Percentiles rank a stretch among this genome's conserved stretches.
Conservation (phyloP, 192 early-diverging fungal genomes). For the Dissophora ornata region DNA sequence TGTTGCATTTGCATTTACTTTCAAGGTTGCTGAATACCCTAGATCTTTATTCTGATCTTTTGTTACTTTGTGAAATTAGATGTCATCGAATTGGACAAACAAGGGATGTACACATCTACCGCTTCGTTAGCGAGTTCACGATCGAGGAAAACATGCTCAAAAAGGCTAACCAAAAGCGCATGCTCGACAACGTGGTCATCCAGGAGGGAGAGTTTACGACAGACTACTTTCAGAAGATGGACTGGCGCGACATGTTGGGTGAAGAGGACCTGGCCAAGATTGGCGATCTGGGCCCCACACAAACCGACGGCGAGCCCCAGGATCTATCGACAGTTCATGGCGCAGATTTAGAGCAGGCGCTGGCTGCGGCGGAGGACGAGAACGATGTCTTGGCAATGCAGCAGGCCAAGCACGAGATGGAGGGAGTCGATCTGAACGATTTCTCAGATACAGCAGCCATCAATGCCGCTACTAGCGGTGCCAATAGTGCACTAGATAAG, state of each 20-base stretch:
- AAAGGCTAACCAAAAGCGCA: conserved; percentile 82
- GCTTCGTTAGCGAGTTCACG: conserved; percentile 77
- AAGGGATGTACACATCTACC: conserved; percentile 81
- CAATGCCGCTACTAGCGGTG: conserved; percentile 45
- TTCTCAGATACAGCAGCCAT: conserved; percentile 63
- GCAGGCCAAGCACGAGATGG: conserved; percentile 66
- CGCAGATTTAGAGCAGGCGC: conserved; percentile 65
- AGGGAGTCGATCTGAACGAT: conserved; percentile 67
- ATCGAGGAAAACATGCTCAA: conserved; percentile 83
- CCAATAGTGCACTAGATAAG: no score
- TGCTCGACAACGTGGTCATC: conserved; percentile 84
- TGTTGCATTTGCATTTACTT: neutral
- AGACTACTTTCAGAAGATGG: conserved; percentile 69
- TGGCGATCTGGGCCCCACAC: conserved; percentile 52
- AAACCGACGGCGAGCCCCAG: conserved; percentile 27
- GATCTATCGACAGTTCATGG: conserved; percentile 38
- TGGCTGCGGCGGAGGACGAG: conserved; percentile 74
- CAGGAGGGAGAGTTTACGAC: conserved; percentile 82
- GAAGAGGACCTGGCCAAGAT: conserved; percentile 66
- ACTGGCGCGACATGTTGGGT: conserved; percentile 66
- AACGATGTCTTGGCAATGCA: conserved; percentile 69
- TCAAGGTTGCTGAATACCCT: no score
- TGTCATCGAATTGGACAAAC: conserved; percentile 77
- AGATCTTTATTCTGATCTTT: no score
- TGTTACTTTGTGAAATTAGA: conserved; percentile 26